A percentile compares a stretch with the other conserved stretches of the same genome.
Evolutionary conservation across 2,329 filamentous ascomycete species (phyloP).

Genomic region (Cordyceps tenuipes): DNA sequence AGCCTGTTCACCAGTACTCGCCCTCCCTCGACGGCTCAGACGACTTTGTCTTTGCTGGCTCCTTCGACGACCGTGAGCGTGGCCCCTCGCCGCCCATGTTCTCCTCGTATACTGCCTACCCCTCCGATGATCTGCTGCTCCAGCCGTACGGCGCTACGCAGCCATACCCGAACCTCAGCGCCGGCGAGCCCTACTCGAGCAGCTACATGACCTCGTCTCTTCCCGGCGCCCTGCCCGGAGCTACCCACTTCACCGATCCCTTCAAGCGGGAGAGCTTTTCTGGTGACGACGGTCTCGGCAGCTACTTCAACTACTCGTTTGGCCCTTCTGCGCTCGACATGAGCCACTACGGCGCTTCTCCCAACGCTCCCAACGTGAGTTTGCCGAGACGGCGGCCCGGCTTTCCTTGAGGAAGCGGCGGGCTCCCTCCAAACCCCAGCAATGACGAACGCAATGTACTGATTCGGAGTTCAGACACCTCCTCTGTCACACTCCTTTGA

Average conservation of each 20-base stretch:
- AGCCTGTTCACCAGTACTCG: slow-evolving; percentile 47
- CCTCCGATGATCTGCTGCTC: slow-evolving; percentile 57
- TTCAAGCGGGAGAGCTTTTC: slow-evolving; percentile 58
- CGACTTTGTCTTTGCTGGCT: slow-evolving; percentile 54
- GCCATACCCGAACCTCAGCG: slow-evolving; percentile 43
- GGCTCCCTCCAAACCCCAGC: slow-evolving; percentile 32
- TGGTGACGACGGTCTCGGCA: slow-evolving; percentile 48
- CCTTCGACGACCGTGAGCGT: slow-evolving; percentile 57
- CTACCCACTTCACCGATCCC: slow-evolving; percentile 54
- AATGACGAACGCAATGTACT: slow-evolving; percentile 34
- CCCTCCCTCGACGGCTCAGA: slow-evolving; percentile 54
- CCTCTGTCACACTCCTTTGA: slow-evolving; percentile 66
- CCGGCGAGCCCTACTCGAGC: slow-evolving; percentile 40
- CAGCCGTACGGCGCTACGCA: slow-evolving; percentile 48
- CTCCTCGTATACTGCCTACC: slow-evolving; percentile 54
- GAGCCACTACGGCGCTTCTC: slow-evolving; percentile 51
- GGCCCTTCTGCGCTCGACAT: slow-evolving; percentile 59
- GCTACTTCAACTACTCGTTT: slow-evolving; percentile 63
- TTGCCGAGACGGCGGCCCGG: slow-evolving; percentile 14
- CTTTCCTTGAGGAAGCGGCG: slow-evolving; percentile 16
- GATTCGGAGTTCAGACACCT: slow-evolving; percentile 58
- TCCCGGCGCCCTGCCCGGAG: slow-evolving; percentile 54
- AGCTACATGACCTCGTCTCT: slow-evolving; percentile 46
- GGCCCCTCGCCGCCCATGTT: slow-evolving; percentile 66
- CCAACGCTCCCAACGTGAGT: slow-evolving; percentile 70